These are phyloP conservation scores for Phaeosphaeriaceae sp. DNA, from an alignment of 2,329 filamentous ascomycete genomes.

Conservation along the genomic window DNA sequence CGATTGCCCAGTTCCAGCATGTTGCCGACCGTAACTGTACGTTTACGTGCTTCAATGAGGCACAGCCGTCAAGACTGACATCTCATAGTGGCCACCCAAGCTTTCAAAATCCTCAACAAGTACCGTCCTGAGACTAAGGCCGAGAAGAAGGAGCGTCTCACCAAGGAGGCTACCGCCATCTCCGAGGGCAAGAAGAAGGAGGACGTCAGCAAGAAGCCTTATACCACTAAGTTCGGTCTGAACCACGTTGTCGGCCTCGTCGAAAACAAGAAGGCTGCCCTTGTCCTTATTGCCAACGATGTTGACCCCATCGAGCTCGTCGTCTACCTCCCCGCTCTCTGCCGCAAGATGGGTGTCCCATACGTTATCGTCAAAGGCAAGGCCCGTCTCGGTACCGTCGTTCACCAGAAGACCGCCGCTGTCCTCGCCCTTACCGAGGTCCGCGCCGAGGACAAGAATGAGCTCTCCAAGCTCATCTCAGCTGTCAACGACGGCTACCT, in stretches of 20 bases:
- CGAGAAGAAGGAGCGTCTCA: conserved; percentile 99
- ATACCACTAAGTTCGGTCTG: conserved; percentile 98
- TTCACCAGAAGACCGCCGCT: conserved; percentile 99
- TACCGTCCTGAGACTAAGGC: conserved; percentile 99
- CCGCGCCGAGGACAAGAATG: conserved; percentile 96
- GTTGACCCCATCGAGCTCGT: conserved; percentile 99
- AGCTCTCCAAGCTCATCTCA: conserved; percentile 95
- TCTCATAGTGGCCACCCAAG: conserved; percentile 76
- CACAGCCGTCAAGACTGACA: conserved; percentile 74
- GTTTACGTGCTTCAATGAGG: conserved; percentile 18
- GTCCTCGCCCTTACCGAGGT: conserved; percentile 96
- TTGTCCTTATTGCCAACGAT: conserved; percentile 98
- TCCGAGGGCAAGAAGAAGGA: conserved; percentile 99
- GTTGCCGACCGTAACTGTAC: conserved; percentile 66
- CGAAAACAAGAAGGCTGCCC: conserved; percentile 96
- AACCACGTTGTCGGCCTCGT: conserved; percentile 79
- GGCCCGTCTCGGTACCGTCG: conserved; percentile 96
- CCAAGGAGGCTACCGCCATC: conserved; percentile 97
- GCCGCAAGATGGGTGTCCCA: conserved; percentile 99
- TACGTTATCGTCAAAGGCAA: conserved; percentile 99
- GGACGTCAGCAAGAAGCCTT: conserved; percentile 97
- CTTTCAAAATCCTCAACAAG: conserved; percentile 99
- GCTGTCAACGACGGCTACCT: conserved; percentile 98
- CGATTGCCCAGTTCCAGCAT: conserved; percentile 97
- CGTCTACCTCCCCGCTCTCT: conserved; percentile 97